A percentile compares a stretch with the other conserved stretches of the same genome.
Evolutionary conservation across 1,284 basidiomycete genomes (phyloP).

Genomic region (Cutaneotrichosporon sp.): DNA sequence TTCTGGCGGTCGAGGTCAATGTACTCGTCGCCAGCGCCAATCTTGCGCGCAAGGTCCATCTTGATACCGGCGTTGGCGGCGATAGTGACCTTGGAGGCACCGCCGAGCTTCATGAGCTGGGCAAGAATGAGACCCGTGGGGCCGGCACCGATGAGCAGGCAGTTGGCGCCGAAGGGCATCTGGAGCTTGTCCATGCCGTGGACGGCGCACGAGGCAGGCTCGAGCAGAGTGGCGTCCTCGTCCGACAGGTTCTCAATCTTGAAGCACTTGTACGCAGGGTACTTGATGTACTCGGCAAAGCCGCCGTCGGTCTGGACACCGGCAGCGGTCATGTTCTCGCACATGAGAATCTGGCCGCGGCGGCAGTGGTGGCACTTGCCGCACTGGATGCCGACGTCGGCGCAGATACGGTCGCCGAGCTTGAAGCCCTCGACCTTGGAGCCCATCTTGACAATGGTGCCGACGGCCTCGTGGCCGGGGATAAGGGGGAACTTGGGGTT

Average conservation of each 20-base stretch:
- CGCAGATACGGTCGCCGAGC: conserved; percentile 72
- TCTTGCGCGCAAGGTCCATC: conserved; percentile 69
- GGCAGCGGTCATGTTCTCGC: conserved; percentile 69
- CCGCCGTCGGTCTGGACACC: conserved; percentile 73
- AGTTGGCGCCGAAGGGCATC: conserved; percentile 69
- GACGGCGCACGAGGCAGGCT: conserved; percentile 80
- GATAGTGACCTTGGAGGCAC: conserved; percentile 66
- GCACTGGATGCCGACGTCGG: conserved; percentile 60
- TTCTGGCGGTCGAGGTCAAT: conserved; percentile 71
- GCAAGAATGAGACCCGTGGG: conserved; percentile 78
- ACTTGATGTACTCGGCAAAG: conserved; percentile 78
- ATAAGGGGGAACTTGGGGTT: conserved; percentile 71
- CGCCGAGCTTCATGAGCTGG: conserved; percentile 76
- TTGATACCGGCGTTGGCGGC: conserved; percentile 82
- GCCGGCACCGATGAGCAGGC: conserved; percentile 59
- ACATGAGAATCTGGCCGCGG: conserved; percentile 64
- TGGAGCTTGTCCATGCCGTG: conserved; percentile 80
- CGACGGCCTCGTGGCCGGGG: conserved; percentile 75
- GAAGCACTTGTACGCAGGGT: conserved; percentile 66
- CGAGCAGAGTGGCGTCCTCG: conserved; percentile 78
- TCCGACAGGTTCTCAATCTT: conserved; percentile 79
- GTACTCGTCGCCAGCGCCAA: conserved; percentile 72
- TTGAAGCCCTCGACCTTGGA: conserved; percentile 63
- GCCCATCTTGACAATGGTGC: conserved; percentile 62
- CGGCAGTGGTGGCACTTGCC: conserved; percentile 76